phyloP scores from a whole-genome alignment of 2,329 filamentous ascomycete genomes.

The Magnaporthiopsis rhizophila region DNA sequence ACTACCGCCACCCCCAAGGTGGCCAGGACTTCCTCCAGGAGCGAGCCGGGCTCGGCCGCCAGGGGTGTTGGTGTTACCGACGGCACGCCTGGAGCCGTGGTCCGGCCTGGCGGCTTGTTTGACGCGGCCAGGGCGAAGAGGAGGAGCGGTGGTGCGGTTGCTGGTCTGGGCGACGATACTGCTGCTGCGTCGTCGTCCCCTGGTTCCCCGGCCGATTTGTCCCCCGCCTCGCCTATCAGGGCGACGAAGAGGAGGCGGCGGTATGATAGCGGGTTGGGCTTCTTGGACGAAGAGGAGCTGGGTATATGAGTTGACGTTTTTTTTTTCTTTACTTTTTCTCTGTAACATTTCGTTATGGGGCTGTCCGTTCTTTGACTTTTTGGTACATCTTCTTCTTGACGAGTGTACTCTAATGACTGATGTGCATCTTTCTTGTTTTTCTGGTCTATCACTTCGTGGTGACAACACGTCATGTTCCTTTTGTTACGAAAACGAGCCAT shows the following conservation, averaged over 20 bases:
- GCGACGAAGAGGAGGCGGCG: constrained; percentile 35
- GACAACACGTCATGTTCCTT: too few species aligned
- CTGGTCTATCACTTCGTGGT: not conserved
- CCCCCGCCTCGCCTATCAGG: constrained; percentile 6
- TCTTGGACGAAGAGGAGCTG: constrained; percentile 45
- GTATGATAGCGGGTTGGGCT: constrained; percentile 47
- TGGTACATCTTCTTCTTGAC: not conserved
- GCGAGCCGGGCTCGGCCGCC: not conserved
- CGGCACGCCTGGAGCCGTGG: constrained; percentile 11
- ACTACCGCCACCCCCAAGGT: constrained; percentile 12
- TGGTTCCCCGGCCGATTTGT: not conserved
- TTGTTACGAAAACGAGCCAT: too few species aligned
- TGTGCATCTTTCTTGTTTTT: too few species aligned
- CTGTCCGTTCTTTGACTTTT: not conserved
- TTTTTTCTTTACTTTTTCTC: not conserved
- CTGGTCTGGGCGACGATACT: constrained; percentile 9
- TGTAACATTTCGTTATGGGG: not conserved
- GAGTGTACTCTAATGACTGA: not conserved
- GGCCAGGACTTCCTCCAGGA: not conserved
- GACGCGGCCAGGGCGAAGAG: constrained; percentile 9
- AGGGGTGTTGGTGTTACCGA: constrained; percentile 8
- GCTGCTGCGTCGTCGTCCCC: not conserved
- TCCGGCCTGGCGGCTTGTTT: constrained; percentile 14
- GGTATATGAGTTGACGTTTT: constrained; percentile 13
- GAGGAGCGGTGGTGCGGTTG: constrained; percentile 7